phyloP scores from a whole-genome alignment of 305 asterid genomes.

The Withania somnifera region DNA sequence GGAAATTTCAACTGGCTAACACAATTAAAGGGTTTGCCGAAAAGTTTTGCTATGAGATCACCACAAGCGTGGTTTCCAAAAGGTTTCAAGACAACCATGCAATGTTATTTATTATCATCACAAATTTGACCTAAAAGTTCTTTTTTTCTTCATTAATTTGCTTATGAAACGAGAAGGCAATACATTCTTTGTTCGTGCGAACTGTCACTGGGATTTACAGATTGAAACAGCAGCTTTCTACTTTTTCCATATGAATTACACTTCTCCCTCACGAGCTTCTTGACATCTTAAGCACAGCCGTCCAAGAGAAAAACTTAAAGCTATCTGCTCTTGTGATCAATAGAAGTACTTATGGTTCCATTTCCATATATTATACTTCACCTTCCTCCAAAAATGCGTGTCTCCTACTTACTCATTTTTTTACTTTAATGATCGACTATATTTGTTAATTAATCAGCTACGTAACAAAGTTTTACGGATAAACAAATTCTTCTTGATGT shows the following conservation, averaged over 20 bases:
- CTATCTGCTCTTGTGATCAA: slow-evolving; percentile 6
- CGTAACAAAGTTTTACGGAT: neutral
- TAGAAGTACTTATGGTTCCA: slow-evolving; percentile 3
- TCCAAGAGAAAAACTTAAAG: slow-evolving; percentile 10
- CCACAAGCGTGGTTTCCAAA: neutral
- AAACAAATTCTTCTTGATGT: neutral
- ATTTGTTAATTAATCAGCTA: neutral
- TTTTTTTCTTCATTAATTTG: neutral
- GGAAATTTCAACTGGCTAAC: neutral
- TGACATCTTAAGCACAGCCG: slow-evolving; percentile 29
- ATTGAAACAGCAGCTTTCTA: slow-evolving; percentile 5
- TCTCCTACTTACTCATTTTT: neutral
- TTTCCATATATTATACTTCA: neutral
- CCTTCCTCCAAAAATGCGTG: neutral
- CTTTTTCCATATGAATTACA: slow-evolving; percentile 18
- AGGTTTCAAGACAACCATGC: neutral
- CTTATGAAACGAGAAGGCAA: neutral
- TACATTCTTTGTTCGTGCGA: slow-evolving; percentile 74
- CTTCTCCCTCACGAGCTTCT: slow-evolving; percentile 44
- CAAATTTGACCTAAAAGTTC: slow-evolving; percentile 8
- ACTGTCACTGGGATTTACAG: slow-evolving; percentile 19
- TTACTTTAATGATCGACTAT: neutral
- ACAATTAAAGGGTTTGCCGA: neutral
- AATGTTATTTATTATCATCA: neutral
- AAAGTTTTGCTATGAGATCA: neutral